Evolutionary conservation across 768 basidiomycete species (phyloP).

Genomic region (Tremella mesenterica): DNA sequence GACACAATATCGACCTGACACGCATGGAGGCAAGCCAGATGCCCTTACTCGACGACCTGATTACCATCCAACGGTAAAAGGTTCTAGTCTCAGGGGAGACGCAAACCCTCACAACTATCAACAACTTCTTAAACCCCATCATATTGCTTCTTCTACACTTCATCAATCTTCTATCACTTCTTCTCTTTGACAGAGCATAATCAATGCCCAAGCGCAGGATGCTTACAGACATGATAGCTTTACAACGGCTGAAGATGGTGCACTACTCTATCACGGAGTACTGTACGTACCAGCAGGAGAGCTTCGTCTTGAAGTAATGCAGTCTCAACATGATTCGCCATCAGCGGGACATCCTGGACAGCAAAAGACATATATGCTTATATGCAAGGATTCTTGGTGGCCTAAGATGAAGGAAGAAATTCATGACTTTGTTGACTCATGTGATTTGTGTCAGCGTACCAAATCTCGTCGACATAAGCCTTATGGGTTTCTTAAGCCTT

Average conservation of each 20-base stretch:
- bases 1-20: constrained; percentile 10
- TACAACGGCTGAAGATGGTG: neutral
- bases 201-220: neutral
- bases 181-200: neutral
- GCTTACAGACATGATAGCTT: neutral
- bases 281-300: neutral
- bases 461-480: constrained; percentile 46
- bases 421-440: constrained; percentile 43
- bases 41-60: constrained; percentile 12
- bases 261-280: constrained; percentile 1
- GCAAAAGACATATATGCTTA: constrained; percentile 28
- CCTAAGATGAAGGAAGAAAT: constrained; percentile 30
- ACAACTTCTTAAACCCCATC: neutral
- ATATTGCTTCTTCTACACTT: neutral
- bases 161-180: neutral
- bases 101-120: constrained; percentile 1
- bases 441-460: constrained; percentile 44
- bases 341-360: constrained; percentile 39
- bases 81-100: neutral
- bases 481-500: constrained; percentile 42
- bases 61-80: constrained; percentile 2
- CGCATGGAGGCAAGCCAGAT: constrained; percentile 4
- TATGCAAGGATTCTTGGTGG: constrained; percentile 40
- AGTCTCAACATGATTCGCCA: constrained; percentile 23
- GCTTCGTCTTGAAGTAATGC: neutral